Conservation (phyloP, 176 grass and related monocot species). For the Aegilops longissima region DNA sequence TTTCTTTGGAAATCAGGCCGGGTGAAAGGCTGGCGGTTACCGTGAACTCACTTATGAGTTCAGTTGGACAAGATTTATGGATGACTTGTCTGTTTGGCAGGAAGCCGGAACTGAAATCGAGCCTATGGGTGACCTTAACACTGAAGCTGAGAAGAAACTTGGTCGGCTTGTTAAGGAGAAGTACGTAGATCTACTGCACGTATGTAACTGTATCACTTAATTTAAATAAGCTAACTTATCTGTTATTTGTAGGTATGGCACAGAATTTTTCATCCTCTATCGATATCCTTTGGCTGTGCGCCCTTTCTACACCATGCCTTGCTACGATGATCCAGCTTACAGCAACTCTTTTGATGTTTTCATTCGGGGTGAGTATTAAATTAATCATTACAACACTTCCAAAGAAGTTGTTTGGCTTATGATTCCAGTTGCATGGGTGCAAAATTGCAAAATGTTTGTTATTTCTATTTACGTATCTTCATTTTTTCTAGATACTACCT, state of each 20-base stretch:
- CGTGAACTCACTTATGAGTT: not conserved
- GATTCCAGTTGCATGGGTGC: not conserved
- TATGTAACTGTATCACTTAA: not conserved
- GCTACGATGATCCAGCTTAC: conserved; percentile 71
- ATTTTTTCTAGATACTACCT: not conserved
- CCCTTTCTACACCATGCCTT: conserved; percentile 98
- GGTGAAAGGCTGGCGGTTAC: not conserved
- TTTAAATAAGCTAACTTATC: not conserved
- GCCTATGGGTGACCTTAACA: conserved; percentile 91
- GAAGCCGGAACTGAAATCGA: conserved; percentile 89
- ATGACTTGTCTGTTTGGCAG: conserved; percentile 43
- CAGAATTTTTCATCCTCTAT: conserved; percentile 89
- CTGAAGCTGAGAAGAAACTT: conserved; percentile 90
- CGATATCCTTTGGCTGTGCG: conserved; percentile 89
- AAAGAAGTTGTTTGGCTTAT: not conserved
- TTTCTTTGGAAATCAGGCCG: not conserved
- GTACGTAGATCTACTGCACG: conserved; percentile 25
- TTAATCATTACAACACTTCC: not conserved
- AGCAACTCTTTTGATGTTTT: conserved; percentile 98
- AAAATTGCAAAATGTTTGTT: not conserved
- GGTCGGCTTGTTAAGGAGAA: conserved; percentile 79
- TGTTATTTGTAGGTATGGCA: conserved; percentile 60
- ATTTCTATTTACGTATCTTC: not conserved
- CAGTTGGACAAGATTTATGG: not conserved
- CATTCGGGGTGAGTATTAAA: conserved; percentile 67